Conservation (phyloP, 2,329 filamentous ascomycete genomes). For the Microascus cirrosus region DNA sequence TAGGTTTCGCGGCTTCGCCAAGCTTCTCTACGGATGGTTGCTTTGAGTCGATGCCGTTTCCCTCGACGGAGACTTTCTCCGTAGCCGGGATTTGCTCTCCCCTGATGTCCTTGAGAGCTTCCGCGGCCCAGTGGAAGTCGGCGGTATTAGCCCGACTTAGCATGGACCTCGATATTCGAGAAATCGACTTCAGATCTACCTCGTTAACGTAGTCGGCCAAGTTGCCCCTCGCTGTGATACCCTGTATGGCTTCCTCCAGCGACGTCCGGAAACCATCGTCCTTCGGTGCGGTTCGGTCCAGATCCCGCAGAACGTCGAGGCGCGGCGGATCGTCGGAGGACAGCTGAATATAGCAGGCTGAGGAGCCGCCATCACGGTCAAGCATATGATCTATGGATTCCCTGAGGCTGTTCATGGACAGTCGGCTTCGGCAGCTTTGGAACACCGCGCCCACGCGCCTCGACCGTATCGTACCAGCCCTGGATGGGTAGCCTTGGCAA, state of each 20-base stretch:
- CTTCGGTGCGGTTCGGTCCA: not conserved
- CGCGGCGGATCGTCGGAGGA: not conserved
- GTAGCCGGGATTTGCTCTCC: not conserved
- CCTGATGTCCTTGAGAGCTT: not conserved
- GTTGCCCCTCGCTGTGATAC: not conserved
- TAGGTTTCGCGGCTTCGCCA: not conserved
- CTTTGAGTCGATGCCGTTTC: not conserved
- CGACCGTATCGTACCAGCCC: not conserved
- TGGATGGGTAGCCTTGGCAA: not conserved
- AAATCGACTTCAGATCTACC: not conserved
- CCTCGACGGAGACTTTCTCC: not conserved
- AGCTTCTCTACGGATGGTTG: not conserved
- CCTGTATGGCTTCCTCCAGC: not conserved
- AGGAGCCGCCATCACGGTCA: not conserved
- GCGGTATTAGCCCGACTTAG: not conserved
- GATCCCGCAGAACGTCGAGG: not conserved
- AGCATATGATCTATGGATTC: not conserved
- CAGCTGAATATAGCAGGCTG: not conserved
- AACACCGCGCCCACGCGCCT: not conserved
- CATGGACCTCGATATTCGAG: not conserved
- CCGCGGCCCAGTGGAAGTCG: not conserved
- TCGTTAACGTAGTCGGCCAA: not conserved
- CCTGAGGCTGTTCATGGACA: not conserved
- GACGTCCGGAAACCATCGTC: not conserved
- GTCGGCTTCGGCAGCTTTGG: not conserved